These are phyloP conservation scores for Hypoxylon sp. DNA, from an alignment of 2,329 filamentous ascomycete genomes.

Conservation along the genomic window DNA sequence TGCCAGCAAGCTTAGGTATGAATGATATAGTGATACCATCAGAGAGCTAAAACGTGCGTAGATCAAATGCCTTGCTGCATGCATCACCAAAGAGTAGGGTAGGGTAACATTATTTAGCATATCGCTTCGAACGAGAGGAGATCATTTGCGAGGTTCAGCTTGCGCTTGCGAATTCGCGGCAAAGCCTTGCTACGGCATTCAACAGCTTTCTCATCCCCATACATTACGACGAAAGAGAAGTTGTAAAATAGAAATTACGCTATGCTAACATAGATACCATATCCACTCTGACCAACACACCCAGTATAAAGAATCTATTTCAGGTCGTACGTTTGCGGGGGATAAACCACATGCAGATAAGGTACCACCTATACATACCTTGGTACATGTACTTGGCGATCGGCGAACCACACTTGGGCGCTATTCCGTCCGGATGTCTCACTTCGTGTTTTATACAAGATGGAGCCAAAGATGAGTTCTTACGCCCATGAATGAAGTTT, in stretches of 20 bases:
- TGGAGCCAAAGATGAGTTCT: conserved; percentile 20
- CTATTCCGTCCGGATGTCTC: conserved; percentile 36
- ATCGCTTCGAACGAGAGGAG: conserved; percentile 19
- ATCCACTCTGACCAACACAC: conserved; percentile 20
- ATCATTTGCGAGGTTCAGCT: conserved; percentile 14
- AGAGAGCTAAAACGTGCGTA: conserved; percentile 26
- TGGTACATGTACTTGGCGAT: conserved; percentile 37
- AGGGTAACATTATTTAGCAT: conserved; percentile 31
- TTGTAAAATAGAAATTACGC: conserved; percentile 28
- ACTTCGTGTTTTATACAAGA: conserved; percentile 41
- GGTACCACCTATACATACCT: conserved; percentile 15
- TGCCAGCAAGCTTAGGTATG: conserved; percentile 22
- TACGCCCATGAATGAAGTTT: conserved; percentile 26
- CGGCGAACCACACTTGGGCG: conserved; percentile 33
- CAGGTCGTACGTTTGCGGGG: conserved; percentile 27
- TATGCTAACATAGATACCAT: conserved; percentile 26
- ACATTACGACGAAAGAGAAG: conserved; percentile 8
- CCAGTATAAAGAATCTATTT: neutral
- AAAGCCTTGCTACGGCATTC: conserved; percentile 5
- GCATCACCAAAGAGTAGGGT: conserved; percentile 21
- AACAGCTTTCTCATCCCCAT: conserved; percentile 8
- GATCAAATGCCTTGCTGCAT: conserved; percentile 35
- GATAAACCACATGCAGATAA: conserved; percentile 22
- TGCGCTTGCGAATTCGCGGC: neutral
- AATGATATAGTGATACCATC: conserved; percentile 25